Conservation (phyloP, 768 basidiomycete species). For the Collybia mongolica region DNA sequence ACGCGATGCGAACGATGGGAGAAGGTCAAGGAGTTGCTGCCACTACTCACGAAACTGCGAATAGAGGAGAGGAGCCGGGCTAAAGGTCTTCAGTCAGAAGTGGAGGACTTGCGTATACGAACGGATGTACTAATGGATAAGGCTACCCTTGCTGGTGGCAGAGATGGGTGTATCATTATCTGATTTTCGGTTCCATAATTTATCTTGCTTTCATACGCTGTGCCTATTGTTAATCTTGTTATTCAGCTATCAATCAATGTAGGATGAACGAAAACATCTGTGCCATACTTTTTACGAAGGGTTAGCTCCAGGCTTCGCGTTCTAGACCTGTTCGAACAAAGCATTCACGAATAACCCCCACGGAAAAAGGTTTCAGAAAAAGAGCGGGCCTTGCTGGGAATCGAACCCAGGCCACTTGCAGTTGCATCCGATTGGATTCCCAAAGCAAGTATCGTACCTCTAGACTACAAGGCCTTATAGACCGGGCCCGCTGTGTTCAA, state of each 20-base stretch:
- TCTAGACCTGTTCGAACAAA: too few species aligned
- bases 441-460: slow-evolving; percentile 55
- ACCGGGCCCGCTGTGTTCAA: not conserved
- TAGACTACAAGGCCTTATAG: slow-evolving; percentile 27
- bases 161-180: slow-evolving; percentile 7
- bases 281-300: too few species aligned
- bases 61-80: slow-evolving; percentile 38
- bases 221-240: too few species aligned
- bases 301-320: too few species aligned
- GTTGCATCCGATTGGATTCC: slow-evolving; percentile 15
- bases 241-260: too few species aligned
- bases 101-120: slow-evolving; percentile 49
- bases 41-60: slow-evolving; percentile 6
- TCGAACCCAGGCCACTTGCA: slow-evolving; percentile 54
- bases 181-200: not conserved
- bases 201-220: too few species aligned
- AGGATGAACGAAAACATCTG: too few species aligned
- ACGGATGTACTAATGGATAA: slow-evolving; percentile 41
- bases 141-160: not conserved
- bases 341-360: too few species aligned
- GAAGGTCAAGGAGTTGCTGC: slow-evolving; percentile 9
- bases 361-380: too few species aligned
- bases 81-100: slow-evolving; percentile 37
- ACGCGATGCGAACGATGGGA: slow-evolving; percentile 20
- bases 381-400: slow-evolving; percentile 41